Evolutionary conservation across 345 rosid genomes (phyloP).

Genomic region (thale cress (Arabidopsis thaliana)): TAIR10.1 NC_003070.9:10510001-10510500

Average conservation of each 20-base stretch:
- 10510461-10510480: conserved; percentile 76
- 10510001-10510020: conserved; percentile 74
- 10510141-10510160: conserved; percentile 94
- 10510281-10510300: conserved; percentile 93
- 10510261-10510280: conserved; percentile 96
- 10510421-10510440: conserved; percentile 54
- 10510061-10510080: conserved; percentile 4
- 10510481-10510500: conserved; percentile 96
- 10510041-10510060: conserved; percentile 31
- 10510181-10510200: conserved; percentile 92
- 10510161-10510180: conserved; percentile 96
- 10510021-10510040: conserved; percentile 58
- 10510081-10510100: neutral
- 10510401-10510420: conserved; percentile 6
- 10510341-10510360: conserved; percentile 12
- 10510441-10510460: conserved; percentile 99
- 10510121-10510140: conserved; percentile 97
- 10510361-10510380: neutral
- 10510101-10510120: conserved; percentile 77
- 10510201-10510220: conserved; percentile 90
- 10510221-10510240: conserved; percentile 76
- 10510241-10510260: conserved; percentile 80
- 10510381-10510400: neutral
- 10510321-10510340: neutral
- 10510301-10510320: conserved; percentile 70